Evolutionary conservation across 306 rosid species (phyloP).

Genomic region (Prinsepia uniflora): DNA sequence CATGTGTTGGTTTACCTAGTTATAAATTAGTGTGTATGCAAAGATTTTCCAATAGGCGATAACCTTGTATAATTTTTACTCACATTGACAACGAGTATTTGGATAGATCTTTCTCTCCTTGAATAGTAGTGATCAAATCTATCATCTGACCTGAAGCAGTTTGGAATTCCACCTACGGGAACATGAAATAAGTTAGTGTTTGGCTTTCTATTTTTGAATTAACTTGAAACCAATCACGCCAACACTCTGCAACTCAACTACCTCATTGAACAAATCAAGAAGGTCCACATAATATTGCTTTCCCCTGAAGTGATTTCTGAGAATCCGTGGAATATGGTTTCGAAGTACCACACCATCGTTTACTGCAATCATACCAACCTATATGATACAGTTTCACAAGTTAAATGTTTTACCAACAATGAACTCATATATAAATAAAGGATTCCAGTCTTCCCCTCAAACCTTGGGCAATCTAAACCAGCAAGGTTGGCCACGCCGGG

Average conservation of each 20-base stretch:
- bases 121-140: constrained; percentile 75
- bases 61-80: constrained; percentile 27
- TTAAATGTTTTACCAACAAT: constrained; percentile 10
- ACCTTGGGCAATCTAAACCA: constrained; percentile 47
- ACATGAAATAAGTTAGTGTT: neutral
- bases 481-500: constrained; percentile 42
- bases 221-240: neutral
- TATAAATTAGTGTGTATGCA: neutral
- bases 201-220: neutral
- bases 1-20: neutral
- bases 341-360: constrained; percentile 71
- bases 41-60: neutral
- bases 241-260: constrained; percentile 22
- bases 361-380: constrained; percentile 82
- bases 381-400: neutral
- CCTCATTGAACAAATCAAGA: constrained; percentile 86
- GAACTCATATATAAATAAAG: constrained; percentile 3
- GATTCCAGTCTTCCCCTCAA: neutral
- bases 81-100: constrained; percentile 74
- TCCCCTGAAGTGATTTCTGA: constrained; percentile 70
- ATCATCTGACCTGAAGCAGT: constrained; percentile 92
- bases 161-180: constrained; percentile 71
- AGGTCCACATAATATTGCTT: constrained; percentile 76
- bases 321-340: constrained; percentile 67
- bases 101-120: constrained; percentile 77